These are phyloP conservation scores for Termitomyces bulborhizus DNA, from an alignment of 768 basidiomycete genomes.

Conservation along the genomic window DNA sequence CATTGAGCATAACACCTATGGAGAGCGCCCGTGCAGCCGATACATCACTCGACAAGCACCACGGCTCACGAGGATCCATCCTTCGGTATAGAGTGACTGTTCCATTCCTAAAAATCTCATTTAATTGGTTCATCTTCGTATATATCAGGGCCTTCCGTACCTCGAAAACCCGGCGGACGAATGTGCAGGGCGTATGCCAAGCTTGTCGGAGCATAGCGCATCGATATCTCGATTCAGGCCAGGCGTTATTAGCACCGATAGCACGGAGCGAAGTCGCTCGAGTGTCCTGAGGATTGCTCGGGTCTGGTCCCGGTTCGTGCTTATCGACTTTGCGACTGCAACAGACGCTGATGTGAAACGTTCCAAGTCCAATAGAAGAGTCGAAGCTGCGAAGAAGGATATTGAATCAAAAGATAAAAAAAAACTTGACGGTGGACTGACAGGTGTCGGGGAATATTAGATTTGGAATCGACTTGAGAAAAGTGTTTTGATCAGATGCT, in stretches of 20 bases:
- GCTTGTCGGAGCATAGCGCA: constrained; percentile 50
- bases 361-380: constrained; percentile 45
- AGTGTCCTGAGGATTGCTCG: constrained; percentile 39
- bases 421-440: neutral
- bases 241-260: constrained; percentile 63
- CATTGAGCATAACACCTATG: constrained; percentile 61
- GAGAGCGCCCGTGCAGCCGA: constrained; percentile 68
- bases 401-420: neutral
- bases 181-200: constrained; percentile 39
- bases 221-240: constrained; percentile 71
- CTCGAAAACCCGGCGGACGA: constrained; percentile 41
- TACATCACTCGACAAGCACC: constrained; percentile 68
- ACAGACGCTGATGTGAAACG: constrained; percentile 43
- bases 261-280: constrained; percentile 48
- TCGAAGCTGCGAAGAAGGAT: constrained; percentile 32
- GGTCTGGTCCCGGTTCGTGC: constrained; percentile 37
- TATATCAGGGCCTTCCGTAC: constrained; percentile 24
- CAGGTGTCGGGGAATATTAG: neutral
- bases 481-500: constrained; percentile 20
- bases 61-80: constrained; percentile 36
- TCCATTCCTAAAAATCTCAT: constrained; percentile 24
- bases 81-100: constrained; percentile 36
- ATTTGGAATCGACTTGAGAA: neutral
- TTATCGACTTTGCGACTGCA: constrained; percentile 45
- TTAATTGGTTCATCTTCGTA: neutral